phyloP scores from a whole-genome alignment of 331 rosid species.

The Dryas integrifolia region DNA sequence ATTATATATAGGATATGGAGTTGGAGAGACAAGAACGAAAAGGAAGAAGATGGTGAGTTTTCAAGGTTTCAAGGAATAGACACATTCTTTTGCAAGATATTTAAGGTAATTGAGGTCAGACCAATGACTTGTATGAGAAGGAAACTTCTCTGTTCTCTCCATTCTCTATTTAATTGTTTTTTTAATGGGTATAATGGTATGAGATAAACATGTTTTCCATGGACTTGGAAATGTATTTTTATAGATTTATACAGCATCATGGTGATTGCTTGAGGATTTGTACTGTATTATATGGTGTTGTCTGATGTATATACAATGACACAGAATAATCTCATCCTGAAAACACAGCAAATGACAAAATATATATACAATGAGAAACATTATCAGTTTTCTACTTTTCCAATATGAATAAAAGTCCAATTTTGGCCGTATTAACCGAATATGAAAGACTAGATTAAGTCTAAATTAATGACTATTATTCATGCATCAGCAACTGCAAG shows the following conservation, averaged over 20 bases:
- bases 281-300: not conserved
- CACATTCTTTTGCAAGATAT: not conserved
- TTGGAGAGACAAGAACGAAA: not conserved
- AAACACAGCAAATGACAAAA: too few species aligned
- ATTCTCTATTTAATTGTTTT: not conserved
- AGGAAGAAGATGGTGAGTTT: not conserved
- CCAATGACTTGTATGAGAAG: constrained; percentile 3
- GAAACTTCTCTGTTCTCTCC: not conserved
- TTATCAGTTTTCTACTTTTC: too few species aligned
- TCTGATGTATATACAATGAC: too few species aligned
- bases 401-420: too few species aligned
- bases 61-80: not conserved
- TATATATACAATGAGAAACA: too few species aligned
- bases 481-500: not conserved
- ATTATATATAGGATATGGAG: not conserved
- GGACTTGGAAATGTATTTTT: not conserved
- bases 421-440: too few species aligned
- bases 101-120: not conserved
- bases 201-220: not conserved
- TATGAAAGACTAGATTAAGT: too few species aligned
- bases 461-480: too few species aligned
- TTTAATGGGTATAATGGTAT: not conserved
- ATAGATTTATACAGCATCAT: not conserved
- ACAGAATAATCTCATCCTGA: too few species aligned
- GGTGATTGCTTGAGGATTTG: not conserved